Base-by-base conservation (phyloP, 805 yeast genomes). In the Komagataella ulmi region DNA sequence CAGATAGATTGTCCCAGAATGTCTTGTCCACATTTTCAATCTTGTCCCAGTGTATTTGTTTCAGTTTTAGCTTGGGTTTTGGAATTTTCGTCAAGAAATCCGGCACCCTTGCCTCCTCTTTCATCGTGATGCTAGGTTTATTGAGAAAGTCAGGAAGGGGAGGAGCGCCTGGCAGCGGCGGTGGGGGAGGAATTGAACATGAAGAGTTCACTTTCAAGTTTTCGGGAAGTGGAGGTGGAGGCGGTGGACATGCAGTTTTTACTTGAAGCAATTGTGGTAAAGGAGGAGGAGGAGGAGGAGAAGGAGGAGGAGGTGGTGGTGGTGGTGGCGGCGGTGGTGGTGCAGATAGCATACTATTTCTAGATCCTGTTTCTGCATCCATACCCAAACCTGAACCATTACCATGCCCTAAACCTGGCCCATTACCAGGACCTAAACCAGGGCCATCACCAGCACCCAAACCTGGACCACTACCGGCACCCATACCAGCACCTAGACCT, bases 21-120 rank as follows among this genome's bases (percentile, higher is more conserved):
- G 93, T 82, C 46, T 76, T 71, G 17, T 72, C 68, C 14, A 81
- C 69, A 49, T 71, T 64, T 12, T 81, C 85, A 48, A 85, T 68
- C 59, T 80, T 84, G 55, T 85, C 93, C 95, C 93, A 85, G 58
- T 85, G 95, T 55, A 85, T 76, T 59, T 85, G 95, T 60, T 84
- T 85, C 67, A 85, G 66, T 63, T 79, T 81, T 54, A 71, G 73
- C 62, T 73, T 73, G 17, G 82, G 80, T 56, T 79, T 67, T 40
- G 81, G 80, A 49, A 62, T 65, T 23, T 60, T 60, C 7, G 58
- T 49, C 1, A 55, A 48, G 10, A 51, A 17, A 3, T 40, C 36
- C 1, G 54, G 49, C 10, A 17, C 46, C 19, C 12, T 44, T 12
- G 18, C 2, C 12, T 51, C 45, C 3, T 50, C 17, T 40, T 43